A percentile compares a stretch with the other conserved stretches of the same genome.
These are phyloP conservation scores for Aphanomyces stellatus DNA, from an alignment of 352 stramenopile species.

Conservation along the genomic window DNA sequence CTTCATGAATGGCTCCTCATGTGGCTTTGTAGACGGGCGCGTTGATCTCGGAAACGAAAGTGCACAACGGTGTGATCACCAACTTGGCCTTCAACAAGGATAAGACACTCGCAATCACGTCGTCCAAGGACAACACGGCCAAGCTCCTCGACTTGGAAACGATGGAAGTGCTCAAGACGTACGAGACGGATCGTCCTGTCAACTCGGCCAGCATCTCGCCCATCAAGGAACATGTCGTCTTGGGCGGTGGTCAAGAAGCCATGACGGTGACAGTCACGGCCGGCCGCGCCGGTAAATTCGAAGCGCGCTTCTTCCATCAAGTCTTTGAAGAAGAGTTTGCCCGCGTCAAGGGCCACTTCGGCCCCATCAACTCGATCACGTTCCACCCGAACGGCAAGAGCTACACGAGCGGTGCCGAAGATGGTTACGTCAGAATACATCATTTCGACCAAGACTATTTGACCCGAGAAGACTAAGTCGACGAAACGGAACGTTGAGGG, in stretches of 20 bases:
- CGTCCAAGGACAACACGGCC: slow-evolving; percentile 95
- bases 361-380: slow-evolving; percentile 98
- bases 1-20: neutral
- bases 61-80: slow-evolving; percentile 96
- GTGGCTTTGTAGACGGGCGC: slow-evolving; percentile 35
- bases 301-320: slow-evolving; percentile 98
- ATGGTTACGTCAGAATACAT: slow-evolving; percentile 97
- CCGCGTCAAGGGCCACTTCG: slow-evolving; percentile 98
- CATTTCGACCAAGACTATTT: slow-evolving; percentile 98
- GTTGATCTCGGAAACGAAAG: slow-evolving; percentile 66
- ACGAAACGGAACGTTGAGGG: too few species aligned
- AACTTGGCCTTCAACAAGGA: slow-evolving; percentile 93
- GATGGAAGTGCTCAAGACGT: slow-evolving; percentile 95
- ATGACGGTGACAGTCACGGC: slow-evolving; percentile 96
- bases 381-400: slow-evolving; percentile 97
- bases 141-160: slow-evolving; percentile 95
- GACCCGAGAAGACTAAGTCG: slow-evolving; percentile 52
- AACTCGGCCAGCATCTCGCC: slow-evolving; percentile 98
- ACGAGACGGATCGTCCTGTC: slow-evolving; percentile 96
- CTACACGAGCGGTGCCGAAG: slow-evolving; percentile 97
- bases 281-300: slow-evolving; percentile 89
- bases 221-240: slow-evolving; percentile 92
- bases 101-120: slow-evolving; percentile 96
- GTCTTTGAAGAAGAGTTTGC: slow-evolving; percentile 98
- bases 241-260: slow-evolving; percentile 97